Conservation (phyloP, 768 basidiomycete genomes). For the Kwoniella newhampshirensis region DNA sequence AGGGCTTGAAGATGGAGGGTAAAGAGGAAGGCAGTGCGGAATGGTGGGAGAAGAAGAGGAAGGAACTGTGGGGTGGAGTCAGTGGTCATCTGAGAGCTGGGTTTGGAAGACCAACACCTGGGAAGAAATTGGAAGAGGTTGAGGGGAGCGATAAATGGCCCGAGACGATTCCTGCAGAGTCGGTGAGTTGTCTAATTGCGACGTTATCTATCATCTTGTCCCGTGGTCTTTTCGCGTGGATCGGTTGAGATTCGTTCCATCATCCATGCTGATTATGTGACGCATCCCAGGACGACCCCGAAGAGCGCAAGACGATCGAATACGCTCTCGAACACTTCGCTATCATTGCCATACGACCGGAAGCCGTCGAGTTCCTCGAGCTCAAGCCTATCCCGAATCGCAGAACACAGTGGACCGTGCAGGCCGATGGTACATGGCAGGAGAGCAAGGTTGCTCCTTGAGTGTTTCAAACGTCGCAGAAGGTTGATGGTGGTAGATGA, state of each 20-base stretch:
- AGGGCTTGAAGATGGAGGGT: slow-evolving; percentile 27
- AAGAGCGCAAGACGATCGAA: slow-evolving; percentile 39
- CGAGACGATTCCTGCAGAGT: slow-evolving; percentile 37
- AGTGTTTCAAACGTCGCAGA: neutral
- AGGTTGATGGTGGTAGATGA: no score
- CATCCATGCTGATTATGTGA: no score
- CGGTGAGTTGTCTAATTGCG: no score
- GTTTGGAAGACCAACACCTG: slow-evolving; percentile 49
- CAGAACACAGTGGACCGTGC: slow-evolving; percentile 39
- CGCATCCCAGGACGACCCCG: slow-evolving; percentile 40
- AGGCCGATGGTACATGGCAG: slow-evolving; percentile 37
- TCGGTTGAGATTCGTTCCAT: no score
- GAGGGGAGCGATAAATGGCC: slow-evolving; percentile 42
- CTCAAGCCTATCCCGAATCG: slow-evolving; percentile 48
- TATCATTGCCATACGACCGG: slow-evolving; percentile 41
- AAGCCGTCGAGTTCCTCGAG: slow-evolving; percentile 44
- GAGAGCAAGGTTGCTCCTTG: slow-evolving; percentile 39
- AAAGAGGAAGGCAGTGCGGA: slow-evolving; percentile 30
- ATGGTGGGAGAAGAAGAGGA: slow-evolving; percentile 48
- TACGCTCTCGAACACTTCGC: slow-evolving; percentile 43
- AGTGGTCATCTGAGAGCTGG: slow-evolving; percentile 50
- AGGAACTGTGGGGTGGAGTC: slow-evolving; percentile 37
- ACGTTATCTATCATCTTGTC: no score
- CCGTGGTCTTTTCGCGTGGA: no score
- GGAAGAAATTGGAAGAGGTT: slow-evolving; percentile 37